Evolutionary conservation across 495 filamentous ascomycete genomes (phyloP).

Genomic region (Pyrenopolyporus hunteri): DNA sequence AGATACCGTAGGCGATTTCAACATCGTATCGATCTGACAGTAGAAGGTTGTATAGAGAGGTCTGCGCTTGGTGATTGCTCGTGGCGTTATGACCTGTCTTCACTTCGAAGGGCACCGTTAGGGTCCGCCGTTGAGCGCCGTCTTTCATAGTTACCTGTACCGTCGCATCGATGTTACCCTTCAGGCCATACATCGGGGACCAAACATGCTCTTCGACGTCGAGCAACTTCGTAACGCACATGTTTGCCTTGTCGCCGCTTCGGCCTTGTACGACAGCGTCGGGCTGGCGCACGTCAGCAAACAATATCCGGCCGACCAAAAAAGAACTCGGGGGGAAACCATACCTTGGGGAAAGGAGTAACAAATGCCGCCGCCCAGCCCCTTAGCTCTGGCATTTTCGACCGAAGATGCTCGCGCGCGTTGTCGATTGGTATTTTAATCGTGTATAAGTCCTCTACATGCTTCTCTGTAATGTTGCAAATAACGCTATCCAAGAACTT

Average conservation of each 20-base stretch:
- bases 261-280: constrained; percentile 79
- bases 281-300: constrained; percentile 51
- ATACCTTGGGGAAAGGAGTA: constrained; percentile 70
- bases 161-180: constrained; percentile 98
- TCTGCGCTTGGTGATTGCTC: constrained; percentile 86
- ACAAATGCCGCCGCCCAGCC: constrained; percentile 86
- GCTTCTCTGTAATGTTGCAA: constrained; percentile 65
- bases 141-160: constrained; percentile 87
- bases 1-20: constrained; percentile 82
- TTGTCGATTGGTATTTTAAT: constrained; percentile 75
- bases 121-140: constrained; percentile 60
- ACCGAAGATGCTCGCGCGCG: constrained; percentile 75
- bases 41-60: constrained; percentile 89
- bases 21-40: constrained; percentile 95
- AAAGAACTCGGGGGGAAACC: no score
- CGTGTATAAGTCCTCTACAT: constrained; percentile 85
- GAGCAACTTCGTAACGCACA: constrained; percentile 90
- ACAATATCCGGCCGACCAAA: no score
- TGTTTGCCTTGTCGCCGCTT: constrained; percentile 70
- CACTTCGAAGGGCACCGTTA: constrained; percentile 91
- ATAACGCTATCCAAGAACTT: constrained; percentile 68
- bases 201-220: constrained; percentile 97
- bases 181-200: constrained; percentile 96
- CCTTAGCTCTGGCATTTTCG: constrained; percentile 77
- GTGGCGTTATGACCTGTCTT: constrained; percentile 88